phyloP scores from a whole-genome alignment of 2,329 filamentous ascomycete species.

The Teratosphaeria viscida region DNA sequence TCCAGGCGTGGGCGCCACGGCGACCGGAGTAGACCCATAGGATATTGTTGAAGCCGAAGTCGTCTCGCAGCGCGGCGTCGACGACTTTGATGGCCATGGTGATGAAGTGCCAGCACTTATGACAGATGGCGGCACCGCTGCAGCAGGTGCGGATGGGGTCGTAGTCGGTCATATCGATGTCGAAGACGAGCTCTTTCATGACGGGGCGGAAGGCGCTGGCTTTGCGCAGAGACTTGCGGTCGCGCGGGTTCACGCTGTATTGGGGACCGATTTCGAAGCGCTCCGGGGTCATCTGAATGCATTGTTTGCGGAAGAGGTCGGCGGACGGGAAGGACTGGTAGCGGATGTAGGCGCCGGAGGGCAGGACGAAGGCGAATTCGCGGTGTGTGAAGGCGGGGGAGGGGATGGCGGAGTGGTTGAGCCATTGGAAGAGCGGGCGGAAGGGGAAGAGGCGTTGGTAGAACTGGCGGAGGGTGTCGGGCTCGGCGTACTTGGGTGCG shows the following conservation, averaged over 20 bases:
- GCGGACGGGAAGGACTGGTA: conserved; percentile 71
- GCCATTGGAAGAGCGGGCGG: conserved; percentile 90
- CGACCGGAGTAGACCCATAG: conserved; percentile 98
- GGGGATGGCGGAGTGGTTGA: conserved; percentile 83
- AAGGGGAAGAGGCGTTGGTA: conserved; percentile 95
- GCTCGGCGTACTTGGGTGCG: conserved; percentile 46
- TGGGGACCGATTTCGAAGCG: conserved; percentile 99
- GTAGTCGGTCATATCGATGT: conserved; percentile 99
- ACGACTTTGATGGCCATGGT: conserved; percentile 96
- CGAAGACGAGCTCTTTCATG: conserved; percentile 91
- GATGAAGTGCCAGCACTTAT: conserved; percentile 92
- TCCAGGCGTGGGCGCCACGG: conserved; percentile 94
- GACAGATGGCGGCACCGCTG: conserved; percentile 83
- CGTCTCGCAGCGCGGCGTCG: conserved; percentile 74
- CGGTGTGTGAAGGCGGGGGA: conserved; percentile 82
- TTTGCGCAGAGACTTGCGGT: conserved; percentile 78
- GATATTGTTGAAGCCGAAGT: conserved; percentile 95
- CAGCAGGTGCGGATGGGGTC: conserved; percentile 95
- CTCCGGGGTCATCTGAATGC: conserved; percentile 74
- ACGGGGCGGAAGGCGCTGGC: conserved; percentile 73
- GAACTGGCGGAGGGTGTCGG: conserved; percentile 82
- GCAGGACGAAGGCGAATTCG: conserved; percentile 93
- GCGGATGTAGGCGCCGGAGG: conserved; percentile 81
- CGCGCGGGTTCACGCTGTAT: conserved; percentile 85
- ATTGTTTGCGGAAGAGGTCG: conserved; percentile 77